These are phyloP conservation scores for Skeletonema potamos DNA, from an alignment of 108 stramenopile genomes.

Conservation along the genomic window DNA sequence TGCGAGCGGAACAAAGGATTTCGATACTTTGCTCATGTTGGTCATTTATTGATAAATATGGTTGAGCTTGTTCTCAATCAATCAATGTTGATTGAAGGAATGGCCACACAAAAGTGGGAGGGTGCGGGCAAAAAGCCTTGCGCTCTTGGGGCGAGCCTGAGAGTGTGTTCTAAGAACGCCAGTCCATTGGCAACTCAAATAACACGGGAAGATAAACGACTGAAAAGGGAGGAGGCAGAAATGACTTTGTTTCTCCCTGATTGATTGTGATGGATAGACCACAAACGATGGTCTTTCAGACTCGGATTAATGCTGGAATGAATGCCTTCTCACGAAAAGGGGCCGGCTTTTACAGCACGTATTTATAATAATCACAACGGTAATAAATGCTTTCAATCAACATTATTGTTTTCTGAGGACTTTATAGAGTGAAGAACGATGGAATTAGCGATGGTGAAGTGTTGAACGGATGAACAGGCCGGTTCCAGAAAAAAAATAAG, in stretches of 20 bases:
- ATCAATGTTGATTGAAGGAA: background rate
- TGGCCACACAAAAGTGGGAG: background rate
- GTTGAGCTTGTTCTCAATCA: background rate
- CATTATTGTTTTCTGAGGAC: background rate
- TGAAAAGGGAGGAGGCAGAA: no score
- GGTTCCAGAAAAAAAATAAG: no score
- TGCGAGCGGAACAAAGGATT: background rate
- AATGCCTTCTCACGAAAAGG: background rate
- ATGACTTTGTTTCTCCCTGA: no score
- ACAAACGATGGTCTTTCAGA: background rate
- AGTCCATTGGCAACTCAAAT: no score
- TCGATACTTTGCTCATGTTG: background rate
- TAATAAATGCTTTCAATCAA: background rate
- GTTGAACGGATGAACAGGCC: no score
- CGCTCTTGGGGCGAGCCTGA: no score
- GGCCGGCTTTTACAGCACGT: background rate
- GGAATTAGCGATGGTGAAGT: no score
- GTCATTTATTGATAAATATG: background rate
- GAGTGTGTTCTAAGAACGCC: no score
- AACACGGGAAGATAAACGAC: no score
- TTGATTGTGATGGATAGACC: no score
- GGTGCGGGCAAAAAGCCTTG: no score
- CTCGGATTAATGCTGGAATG: background rate
- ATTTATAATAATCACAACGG: background rate
- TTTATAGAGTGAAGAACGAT: no score